Evolutionary conservation across 2,329 filamentous ascomycete genomes (phyloP).

Genomic region (Aotearoamyces nothofagi): DNA sequence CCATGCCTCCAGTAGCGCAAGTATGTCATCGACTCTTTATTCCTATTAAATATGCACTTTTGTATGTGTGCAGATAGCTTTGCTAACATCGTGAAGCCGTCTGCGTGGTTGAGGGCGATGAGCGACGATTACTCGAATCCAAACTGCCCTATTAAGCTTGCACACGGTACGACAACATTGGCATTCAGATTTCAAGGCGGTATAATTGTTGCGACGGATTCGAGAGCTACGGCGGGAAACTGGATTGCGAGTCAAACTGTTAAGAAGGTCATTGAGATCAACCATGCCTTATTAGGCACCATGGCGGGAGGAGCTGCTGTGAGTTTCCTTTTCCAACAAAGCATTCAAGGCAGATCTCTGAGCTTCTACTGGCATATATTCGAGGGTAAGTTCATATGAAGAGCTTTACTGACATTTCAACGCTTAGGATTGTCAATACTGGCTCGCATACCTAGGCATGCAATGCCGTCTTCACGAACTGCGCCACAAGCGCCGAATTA

Average conservation of each 20-base stretch:
- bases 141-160: conserved; percentile 96
- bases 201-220: conserved; percentile 97
- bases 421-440: conserved; percentile 90
- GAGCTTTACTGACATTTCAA: no score
- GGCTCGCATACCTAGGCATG: conserved; percentile 97
- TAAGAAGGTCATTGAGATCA: conserved; percentile 99
- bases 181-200: conserved; percentile 97
- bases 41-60: no score
- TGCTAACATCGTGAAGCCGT: conserved; percentile 39
- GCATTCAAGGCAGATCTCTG: no score
- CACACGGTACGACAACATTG: conserved; percentile 94
- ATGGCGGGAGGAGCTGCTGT: conserved; percentile 96
- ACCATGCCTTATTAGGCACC: conserved; percentile 82
- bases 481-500: conserved; percentile 96
- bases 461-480: conserved; percentile 99
- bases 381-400: no score
- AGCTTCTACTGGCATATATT: no score
- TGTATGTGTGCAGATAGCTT: conserved; percentile 7
- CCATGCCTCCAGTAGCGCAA: conserved; percentile 82
- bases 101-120: conserved; percentile 88
- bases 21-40: conserved; percentile 43
- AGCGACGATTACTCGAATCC: conserved; percentile 97
- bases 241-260: conserved; percentile 99
- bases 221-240: conserved; percentile 89
- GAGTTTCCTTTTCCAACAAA: conserved; percentile 22